phyloP scores from a whole-genome alignment of 2,329 filamentous ascomycete genomes.

The Claviceps pusilla region DNA sequence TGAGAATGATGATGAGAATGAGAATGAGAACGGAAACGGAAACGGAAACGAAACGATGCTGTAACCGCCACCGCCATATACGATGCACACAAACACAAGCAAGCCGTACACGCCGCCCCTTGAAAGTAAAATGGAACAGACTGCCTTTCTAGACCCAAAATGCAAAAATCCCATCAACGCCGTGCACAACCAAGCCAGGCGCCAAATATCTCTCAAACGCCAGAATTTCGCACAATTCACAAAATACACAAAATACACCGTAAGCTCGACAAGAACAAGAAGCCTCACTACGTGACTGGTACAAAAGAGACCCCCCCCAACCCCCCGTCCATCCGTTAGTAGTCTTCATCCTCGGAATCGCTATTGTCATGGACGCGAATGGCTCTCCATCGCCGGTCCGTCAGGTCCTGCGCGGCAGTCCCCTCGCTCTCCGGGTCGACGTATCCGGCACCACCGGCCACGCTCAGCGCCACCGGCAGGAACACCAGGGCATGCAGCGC shows the following conservation, averaged over 20 bases:
- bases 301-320: too few relatives aligned
- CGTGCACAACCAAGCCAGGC: background rate
- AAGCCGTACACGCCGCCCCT: too few relatives aligned
- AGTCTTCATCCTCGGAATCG: conserved; percentile 56
- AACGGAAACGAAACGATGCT: background rate
- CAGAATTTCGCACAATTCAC: background rate
- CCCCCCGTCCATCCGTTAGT: conserved; percentile 7
- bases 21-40: background rate
- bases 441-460: conserved; percentile 77
- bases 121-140: too few relatives aligned
- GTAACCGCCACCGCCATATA: background rate
- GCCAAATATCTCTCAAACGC: background rate
- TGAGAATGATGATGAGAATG: background rate
- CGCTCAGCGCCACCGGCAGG: conserved; percentile 73
- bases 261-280: background rate
- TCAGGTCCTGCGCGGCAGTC: conserved; percentile 77
- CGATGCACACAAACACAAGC: too few relatives aligned
- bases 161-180: background rate
- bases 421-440: conserved; percentile 76
- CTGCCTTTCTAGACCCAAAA: background rate
- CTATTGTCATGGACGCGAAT: conserved; percentile 60
- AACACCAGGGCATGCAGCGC: conserved; percentile 81
- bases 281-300: too few relatives aligned
- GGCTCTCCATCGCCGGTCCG: conserved; percentile 61
- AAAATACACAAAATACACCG: background rate